A percentile compares a stretch with the other conserved stretches of the same genome.
Evolutionary conservation across 768 basidiomycete species (phyloP).

Genomic region (Termitomyces sp.): DNA sequence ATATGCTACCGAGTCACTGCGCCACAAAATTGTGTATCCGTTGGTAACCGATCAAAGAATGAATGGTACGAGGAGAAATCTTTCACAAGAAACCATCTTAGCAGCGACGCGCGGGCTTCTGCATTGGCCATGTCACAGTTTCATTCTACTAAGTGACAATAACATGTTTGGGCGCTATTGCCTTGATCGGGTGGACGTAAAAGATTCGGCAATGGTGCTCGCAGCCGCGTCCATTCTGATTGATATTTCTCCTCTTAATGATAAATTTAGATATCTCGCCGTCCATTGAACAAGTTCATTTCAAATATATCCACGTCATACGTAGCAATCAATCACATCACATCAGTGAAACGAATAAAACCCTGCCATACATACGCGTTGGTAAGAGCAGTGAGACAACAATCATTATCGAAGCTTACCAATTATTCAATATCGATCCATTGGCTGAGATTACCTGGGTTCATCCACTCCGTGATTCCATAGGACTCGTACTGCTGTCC

Average conservation of each 20-base stretch:
- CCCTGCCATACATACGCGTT: background rate
- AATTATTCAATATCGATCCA: slow-evolving; percentile 27
- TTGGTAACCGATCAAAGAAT: background rate
- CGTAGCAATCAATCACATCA: background rate
- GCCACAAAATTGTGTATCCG: background rate
- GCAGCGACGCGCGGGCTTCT: background rate
- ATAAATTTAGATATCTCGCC: background rate
- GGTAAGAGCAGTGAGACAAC: no score
- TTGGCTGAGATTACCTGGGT: slow-evolving; percentile 8
- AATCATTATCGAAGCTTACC: background rate
- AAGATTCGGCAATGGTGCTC: background rate
- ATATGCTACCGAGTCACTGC: background rate
- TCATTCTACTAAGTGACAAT: background rate
- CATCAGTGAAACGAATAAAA: no score
- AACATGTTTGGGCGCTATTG: background rate
- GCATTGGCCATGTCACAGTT: background rate
- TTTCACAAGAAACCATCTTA: background rate
- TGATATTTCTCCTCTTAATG: background rate
- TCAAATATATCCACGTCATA: background rate
- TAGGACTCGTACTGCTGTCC: slow-evolving; percentile 5
- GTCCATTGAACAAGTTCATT: background rate
- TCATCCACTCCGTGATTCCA: slow-evolving; percentile 14
- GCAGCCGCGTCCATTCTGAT: background rate
- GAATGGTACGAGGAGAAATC: background rate
- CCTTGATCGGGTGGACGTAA: background rate